A percentile compares a stretch with the other conserved stretches of the same genome.
Conservation (phyloP, 495 filamentous ascomycete genomes). For the Bryoglossum gracile region DNA sequence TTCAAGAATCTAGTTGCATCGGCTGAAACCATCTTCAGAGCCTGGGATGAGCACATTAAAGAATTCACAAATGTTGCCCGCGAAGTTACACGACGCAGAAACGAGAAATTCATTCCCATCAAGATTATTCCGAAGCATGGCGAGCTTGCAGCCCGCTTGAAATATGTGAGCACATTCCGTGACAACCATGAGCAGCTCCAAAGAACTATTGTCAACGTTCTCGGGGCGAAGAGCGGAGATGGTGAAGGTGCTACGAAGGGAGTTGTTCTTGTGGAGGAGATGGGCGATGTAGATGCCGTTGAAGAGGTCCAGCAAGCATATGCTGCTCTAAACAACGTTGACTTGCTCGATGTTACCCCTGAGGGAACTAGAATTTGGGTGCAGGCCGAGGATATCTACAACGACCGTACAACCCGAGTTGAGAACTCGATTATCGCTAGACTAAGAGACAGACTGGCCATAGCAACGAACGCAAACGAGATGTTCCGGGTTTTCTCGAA, state of each 20-base stretch:
- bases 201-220: constrained; percentile 87
- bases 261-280: constrained; percentile 75
- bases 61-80: constrained; percentile 96
- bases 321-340: constrained; percentile 84
- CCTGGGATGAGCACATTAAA: constrained; percentile 93
- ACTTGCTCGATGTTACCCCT: constrained; percentile 83
- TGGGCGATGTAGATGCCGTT: constrained; percentile 96
- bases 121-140: constrained; percentile 81
- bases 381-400: constrained; percentile 88
- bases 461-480: constrained; percentile 91
- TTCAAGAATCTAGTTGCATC: constrained; percentile 79
- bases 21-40: constrained; percentile 75
- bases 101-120: constrained; percentile 97
- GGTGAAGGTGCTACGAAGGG: constrained; percentile 47
- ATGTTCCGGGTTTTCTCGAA: constrained; percentile 99
- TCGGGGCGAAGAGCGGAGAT: constrained; percentile 62
- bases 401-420: constrained; percentile 90
- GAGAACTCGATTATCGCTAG: constrained; percentile 98
- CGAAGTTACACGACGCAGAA: constrained; percentile 81
- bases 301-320: constrained; percentile 94
- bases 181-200: constrained; percentile 97
- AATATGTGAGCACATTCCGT: constrained; percentile 89
- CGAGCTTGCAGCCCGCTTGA: constrained; percentile 79
- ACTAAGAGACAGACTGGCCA: constrained; percentile 85
- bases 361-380: constrained; percentile 89